Evolutionary conservation across 2,329 filamentous ascomycete genomes (phyloP).

Genomic region (Madurella fahalii): DNA sequence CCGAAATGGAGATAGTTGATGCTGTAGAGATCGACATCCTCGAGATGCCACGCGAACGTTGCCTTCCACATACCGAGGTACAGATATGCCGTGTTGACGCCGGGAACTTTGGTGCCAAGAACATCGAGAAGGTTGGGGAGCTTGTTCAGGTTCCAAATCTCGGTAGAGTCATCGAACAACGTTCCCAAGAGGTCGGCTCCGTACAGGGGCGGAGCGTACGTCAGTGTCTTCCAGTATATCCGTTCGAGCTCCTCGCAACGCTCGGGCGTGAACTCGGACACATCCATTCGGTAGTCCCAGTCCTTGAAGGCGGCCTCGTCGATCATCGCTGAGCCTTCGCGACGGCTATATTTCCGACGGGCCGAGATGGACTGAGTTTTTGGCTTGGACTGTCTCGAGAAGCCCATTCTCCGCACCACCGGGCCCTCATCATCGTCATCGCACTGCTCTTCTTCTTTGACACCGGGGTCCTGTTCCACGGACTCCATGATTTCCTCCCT

Average conservation of each 20-base stretch:
- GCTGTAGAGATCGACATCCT: conserved; percentile 97
- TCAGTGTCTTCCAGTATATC: conserved; percentile 95
- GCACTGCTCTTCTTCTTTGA: conserved; percentile 42
- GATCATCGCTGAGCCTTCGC: conserved; percentile 71
- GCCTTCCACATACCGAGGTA: conserved; percentile 99
- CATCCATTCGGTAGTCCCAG: conserved; percentile 85
- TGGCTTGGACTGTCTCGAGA: conserved; percentile 45
- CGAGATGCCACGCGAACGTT: conserved; percentile 97
- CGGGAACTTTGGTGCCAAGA: conserved; percentile 89
- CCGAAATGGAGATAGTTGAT: conserved; percentile 99
- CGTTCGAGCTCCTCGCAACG: conserved; percentile 92
- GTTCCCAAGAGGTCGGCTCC: conserved; percentile 96
- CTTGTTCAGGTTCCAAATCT: conserved; percentile 91
- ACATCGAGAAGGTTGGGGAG: conserved; percentile 91
- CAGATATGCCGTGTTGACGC: conserved; percentile 95
- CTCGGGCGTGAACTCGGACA: conserved; percentile 84
- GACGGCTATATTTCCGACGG: conserved; percentile 78
- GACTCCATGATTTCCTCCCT: conserved; percentile 41
- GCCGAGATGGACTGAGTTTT: conserved; percentile 76
- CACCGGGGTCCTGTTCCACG: conserved; percentile 45
- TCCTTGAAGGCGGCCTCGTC: conserved; percentile 88
- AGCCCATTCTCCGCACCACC: conserved; percentile 44
- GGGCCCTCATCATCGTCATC: conserved; percentile 42
- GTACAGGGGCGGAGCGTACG: conserved; percentile 91
- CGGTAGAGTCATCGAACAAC: conserved; percentile 80